Base-by-base conservation (phyloP, 2,329 filamentous ascomycete species). In the Phoma herbarum region DNA sequence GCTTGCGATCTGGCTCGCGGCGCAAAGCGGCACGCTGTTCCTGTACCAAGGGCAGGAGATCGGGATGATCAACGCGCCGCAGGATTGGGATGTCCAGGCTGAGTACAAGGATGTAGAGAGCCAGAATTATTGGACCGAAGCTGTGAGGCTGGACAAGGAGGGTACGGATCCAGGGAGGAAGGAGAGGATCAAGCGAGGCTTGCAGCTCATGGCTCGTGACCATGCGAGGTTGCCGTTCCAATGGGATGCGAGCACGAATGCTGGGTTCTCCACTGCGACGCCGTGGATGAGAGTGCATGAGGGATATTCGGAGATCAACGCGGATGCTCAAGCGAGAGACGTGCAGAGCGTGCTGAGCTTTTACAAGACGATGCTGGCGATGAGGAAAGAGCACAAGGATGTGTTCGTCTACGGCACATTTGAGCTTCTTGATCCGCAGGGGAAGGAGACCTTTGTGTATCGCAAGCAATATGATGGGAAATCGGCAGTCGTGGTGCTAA, bases 231-330 rank as follows among this genome's bases (percentile, higher is more conserved):
- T 88, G 0, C 90, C 90, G 0, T 88, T 93, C 75, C 89, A 91
- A 70, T 93, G 90, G 90, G 82, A 86, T 61, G 69, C 75, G n/a
- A 79, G 76, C 1, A 69, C 77, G 0, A 83, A 91, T 59, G 88
- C 81, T 0, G 90, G 90, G 11, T 93, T 92, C 77, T 87, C 88
- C 0, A 77, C 76, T 1, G 77, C 76, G 4, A 81, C 80, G 52
- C 88, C 89, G 2, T 93, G 90, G 90, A 92, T 92, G 85, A 82
- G 84, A 14, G 84, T 87, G 37, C 88, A 91, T 70, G 84, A 88
- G 55, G 84, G 87, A 69, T 88, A 87, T 71, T 71, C 71, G 2
- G 73, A 79, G n/a, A 68, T 75, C 41, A 93, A 93, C 68, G 88
- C 86, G 26, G 83, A 81, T 2, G 67, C 78, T 0, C 86, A 90